Percentiles rank a stretch among this genome's conserved stretches.
phyloP scores from a whole-genome alignment of 192 early-diverging fungal genomes.

The Coemansia asiatica region DNA sequence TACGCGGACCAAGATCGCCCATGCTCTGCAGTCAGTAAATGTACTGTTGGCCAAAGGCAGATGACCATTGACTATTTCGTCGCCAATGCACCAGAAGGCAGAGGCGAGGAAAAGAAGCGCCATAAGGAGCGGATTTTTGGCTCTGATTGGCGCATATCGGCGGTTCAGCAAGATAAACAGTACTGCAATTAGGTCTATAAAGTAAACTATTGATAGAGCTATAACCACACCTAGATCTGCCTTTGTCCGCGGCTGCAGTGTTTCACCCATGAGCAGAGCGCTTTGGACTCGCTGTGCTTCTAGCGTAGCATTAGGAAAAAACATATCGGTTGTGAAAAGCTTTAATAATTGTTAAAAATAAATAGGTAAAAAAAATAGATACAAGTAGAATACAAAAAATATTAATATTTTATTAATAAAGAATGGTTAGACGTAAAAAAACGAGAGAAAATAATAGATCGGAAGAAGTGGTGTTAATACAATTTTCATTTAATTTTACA shows the following conservation, averaged over 20 bases:
- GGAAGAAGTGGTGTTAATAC: background rate
- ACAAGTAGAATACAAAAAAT: background rate
- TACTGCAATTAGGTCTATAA: slow-evolving; percentile 24
- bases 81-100: slow-evolving; percentile 43
- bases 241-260: slow-evolving; percentile 18
- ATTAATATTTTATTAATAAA: background rate
- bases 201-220: slow-evolving; percentile 14
- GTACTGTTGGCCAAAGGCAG: slow-evolving; percentile 10
- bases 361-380: background rate
- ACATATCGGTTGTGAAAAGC: slow-evolving; percentile 1
- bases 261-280: slow-evolving; percentile 9
- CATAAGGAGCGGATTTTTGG: slow-evolving; percentile 39
- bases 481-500: background rate
- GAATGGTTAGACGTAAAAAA: background rate
- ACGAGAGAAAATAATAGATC: background rate
- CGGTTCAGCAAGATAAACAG: slow-evolving; percentile 28
- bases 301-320: slow-evolving; percentile 16
- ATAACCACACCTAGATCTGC: slow-evolving; percentile 14
- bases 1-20: slow-evolving; percentile 33
- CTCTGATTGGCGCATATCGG: slow-evolving; percentile 39
- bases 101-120: slow-evolving; percentile 13
- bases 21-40: slow-evolving; percentile 27
- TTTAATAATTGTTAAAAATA: background rate
- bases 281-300: slow-evolving; percentile 25
- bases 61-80: slow-evolving; percentile 32